Evolutionary conservation across 2,329 filamentous ascomycete species (phyloP).

Genomic region (Myriosclerotinia duriaeana): DNA sequence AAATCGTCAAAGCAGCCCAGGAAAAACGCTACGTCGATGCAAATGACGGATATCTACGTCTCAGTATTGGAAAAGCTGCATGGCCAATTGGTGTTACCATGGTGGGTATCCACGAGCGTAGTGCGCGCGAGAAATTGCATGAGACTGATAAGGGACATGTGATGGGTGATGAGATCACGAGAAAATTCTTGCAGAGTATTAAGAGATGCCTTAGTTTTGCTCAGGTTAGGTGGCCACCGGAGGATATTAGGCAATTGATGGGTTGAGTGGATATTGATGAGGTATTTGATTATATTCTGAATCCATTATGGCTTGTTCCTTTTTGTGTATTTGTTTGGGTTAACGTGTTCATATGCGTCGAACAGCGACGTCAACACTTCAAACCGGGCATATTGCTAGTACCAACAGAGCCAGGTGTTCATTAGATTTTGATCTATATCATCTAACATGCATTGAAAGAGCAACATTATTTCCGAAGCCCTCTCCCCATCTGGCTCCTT

Average conservation of each 20-base stretch:
- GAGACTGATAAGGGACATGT: slow-evolving; percentile 87
- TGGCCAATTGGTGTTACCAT: slow-evolving; percentile 99
- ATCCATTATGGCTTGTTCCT: background rate
- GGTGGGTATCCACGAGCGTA: slow-evolving; percentile 98
- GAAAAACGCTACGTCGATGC: slow-evolving; percentile 91
- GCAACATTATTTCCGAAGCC: background rate
- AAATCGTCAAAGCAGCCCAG: slow-evolving; percentile 90
- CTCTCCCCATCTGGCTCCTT: background rate
- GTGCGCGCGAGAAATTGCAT: slow-evolving; percentile 91
- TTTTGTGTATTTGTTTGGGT: background rate
- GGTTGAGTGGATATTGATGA: slow-evolving; percentile 47
- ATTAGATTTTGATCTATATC: background rate
- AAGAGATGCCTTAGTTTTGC: slow-evolving; percentile 96
- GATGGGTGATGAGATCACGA: slow-evolving; percentile 92
- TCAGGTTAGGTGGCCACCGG: slow-evolving; percentile 92
- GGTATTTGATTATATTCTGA: background rate
- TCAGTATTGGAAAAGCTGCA: slow-evolving; percentile 94
- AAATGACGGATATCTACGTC: slow-evolving; percentile 87
- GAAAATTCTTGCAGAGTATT: slow-evolving; percentile 96
- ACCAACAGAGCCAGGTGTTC: background rate
- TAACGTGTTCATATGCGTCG: background rate
- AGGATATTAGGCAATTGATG: slow-evolving; percentile 92
- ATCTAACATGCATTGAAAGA: background rate
- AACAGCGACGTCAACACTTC: background rate
- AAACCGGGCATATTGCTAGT: background rate